Conservation (phyloP, 225 moss, liverwort and hornwort genomes). For the Marchantia paleacea region DNA sequence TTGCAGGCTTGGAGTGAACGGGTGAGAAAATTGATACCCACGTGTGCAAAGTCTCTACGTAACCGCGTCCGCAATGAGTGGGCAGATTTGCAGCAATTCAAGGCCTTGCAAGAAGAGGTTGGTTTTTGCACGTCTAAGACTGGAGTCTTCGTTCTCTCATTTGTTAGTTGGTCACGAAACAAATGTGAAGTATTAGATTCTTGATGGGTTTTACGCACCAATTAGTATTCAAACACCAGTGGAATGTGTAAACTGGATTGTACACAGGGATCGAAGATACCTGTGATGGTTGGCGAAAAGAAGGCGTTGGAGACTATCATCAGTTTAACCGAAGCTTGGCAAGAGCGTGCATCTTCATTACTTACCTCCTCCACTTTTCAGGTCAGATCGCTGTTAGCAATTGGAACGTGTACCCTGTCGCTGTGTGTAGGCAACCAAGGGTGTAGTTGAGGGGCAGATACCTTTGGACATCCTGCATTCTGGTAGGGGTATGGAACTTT, state of each 20-base stretch:
- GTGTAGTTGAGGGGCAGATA: background rate
- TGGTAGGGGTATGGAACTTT: too few species aligned
- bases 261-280: slow-evolving; percentile 53
- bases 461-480: too few species aligned
- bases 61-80: slow-evolving; percentile 39
- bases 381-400: slow-evolving; percentile 35
- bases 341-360: slow-evolving; percentile 48
- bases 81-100: slow-evolving; percentile 50
- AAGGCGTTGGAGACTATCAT: slow-evolving; percentile 57
- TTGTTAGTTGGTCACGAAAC: too few species aligned
- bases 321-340: slow-evolving; percentile 43
- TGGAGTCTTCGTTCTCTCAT: too few species aligned
- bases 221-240: background rate
- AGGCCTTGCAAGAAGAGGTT: slow-evolving; percentile 65
- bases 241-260: background rate
- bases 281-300: slow-evolving; percentile 61
- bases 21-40: slow-evolving; percentile 61
- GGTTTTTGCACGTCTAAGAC: background rate
- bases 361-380: slow-evolving; percentile 56
- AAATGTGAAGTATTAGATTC: too few species aligned
- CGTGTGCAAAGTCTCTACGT: slow-evolving; percentile 53
- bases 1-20: slow-evolving; percentile 71
- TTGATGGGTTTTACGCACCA: too few species aligned
- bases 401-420: background rate
- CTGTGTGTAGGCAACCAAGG: background rate